Base-by-base conservation (phyloP, 208 protist genomes). In the Leishmania lainsoni region DNA sequence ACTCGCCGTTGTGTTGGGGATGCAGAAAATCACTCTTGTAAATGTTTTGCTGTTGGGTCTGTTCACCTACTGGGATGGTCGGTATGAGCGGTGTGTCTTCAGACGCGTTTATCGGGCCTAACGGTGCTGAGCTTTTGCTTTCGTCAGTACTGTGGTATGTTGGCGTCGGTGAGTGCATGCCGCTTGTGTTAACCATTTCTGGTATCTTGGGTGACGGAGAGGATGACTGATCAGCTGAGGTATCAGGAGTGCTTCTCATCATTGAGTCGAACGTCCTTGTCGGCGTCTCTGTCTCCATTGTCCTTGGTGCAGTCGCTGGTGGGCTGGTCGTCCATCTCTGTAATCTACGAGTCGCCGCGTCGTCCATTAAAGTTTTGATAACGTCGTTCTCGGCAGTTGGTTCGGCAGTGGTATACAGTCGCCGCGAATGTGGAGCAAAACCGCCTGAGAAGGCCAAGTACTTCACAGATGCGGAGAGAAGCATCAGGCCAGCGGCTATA, bases 1-100 rank as follows among this genome's bases (percentile, higher is more conserved):
- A 65, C 80, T 84, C 89, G 49, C 86, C 88, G 3, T 48, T 0
- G 0, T n/a, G 9, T n/a, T 8, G 12, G 2, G 29, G n/a, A 22
- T 16, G n/a, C n/a, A 14, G 3, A 8, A 2, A 1, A 16, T 20
- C 12, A 1, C 5, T 17, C n/a, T 29, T 39, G n/a, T 61, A 61
- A 6, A 65, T 39, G 3, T 35, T 3, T 3, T n/a, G 59, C 8
- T n/a, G 17, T 9, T 17, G 10, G 0, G 59, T 65, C n/a, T n/a
- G 59, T n/a, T 35, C n/a, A 35, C 32, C 59, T 35, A 22, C 59
- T 3, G 59, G 5, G 5, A 10, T 39, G 10, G 59, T 35, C 3
- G n/a, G 12, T 16, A n/a, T 65, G 10, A 35, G 20, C 17, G n/a
- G n/a, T 10, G 59, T 35, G n/a, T 16, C 22, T 1, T 65, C 10